Evolutionary conservation across 73 alveolate genomes (phyloP).

Genomic region (Durusdinium trenchii): DNA sequence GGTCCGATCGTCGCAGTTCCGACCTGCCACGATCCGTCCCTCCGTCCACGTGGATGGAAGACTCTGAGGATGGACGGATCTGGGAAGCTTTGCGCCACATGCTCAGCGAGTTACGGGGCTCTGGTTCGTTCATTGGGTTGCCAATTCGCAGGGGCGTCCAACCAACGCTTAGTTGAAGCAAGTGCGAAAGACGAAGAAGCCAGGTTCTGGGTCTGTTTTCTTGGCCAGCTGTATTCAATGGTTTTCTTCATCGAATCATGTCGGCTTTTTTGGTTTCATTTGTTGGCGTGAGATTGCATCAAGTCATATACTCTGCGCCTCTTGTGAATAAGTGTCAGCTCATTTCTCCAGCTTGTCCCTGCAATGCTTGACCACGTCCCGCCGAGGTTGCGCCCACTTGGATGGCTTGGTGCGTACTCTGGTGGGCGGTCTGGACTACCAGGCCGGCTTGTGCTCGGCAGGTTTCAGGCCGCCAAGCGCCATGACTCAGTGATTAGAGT

Average conservation of each 20-base stretch:
- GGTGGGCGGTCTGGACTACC: constrained; percentile 52
- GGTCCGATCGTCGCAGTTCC: too few relatives aligned
- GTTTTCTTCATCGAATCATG: too few relatives aligned
- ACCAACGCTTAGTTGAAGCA: not conserved
- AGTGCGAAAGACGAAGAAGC: not conserved
- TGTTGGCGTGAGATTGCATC: not conserved
- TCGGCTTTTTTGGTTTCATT: too few relatives aligned
- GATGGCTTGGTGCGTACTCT: constrained; percentile 28
- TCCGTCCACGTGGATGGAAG: not conserved
- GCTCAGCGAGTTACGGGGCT: not conserved
- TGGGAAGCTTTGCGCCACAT: constrained; percentile 66
- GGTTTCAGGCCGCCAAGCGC: too few relatives aligned
- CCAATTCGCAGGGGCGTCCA: not conserved
- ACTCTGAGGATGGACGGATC: constrained; percentile 48
- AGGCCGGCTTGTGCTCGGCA: too few relatives aligned
- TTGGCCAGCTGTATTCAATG: too few relatives aligned
- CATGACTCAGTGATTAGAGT: too few relatives aligned
- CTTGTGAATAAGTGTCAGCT: not conserved
- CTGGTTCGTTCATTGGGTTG: not conserved
- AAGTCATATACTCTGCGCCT: not conserved
- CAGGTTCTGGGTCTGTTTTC: not conserved
- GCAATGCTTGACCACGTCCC: not conserved
- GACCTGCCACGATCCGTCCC: not conserved
- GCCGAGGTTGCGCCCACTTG: constrained; percentile 71
- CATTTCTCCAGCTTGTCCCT: not conserved